A percentile compares a stretch with the other conserved stretches of the same genome.
These are phyloP conservation scores for Sporothrix pallida DNA, from an alignment of 2,329 filamentous ascomycete species.

Conservation along the genomic window DNA sequence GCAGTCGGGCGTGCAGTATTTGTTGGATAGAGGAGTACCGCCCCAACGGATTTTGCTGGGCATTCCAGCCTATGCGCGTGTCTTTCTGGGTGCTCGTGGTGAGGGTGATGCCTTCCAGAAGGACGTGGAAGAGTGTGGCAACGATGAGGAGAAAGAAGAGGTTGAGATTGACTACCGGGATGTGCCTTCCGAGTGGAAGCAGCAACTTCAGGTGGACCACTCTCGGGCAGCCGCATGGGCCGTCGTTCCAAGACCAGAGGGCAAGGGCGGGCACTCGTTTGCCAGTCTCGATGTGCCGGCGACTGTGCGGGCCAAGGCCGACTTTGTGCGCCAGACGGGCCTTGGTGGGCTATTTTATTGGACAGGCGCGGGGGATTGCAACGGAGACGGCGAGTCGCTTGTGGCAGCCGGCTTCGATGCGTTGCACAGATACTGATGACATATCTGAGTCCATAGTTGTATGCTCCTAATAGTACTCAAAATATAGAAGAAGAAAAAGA, in stretches of 20 bases:
- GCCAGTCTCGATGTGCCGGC: conserved; percentile 68
- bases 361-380: conserved; percentile 66
- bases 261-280: conserved; percentile 53
- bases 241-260: conserved; percentile 41
- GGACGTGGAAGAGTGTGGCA: neutral
- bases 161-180: conserved; percentile 68
- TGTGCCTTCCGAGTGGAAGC: conserved; percentile 50
- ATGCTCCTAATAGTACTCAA: too few relatives aligned
- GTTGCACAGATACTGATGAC: conserved; percentile 42
- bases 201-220: conserved; percentile 34
- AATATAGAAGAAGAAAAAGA: too few relatives aligned
- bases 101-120: conserved; percentile 57
- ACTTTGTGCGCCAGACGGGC: conserved; percentile 59
- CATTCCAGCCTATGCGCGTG: conserved; percentile 67
- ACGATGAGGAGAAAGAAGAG: conserved; percentile 38
- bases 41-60: conserved; percentile 66
- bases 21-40: conserved; percentile 60
- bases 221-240: conserved; percentile 61
- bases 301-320: conserved; percentile 66
- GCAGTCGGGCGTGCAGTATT: conserved; percentile 61
- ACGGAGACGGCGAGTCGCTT: conserved; percentile 58
- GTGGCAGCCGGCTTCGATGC: conserved; percentile 65
- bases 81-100: conserved; percentile 60
- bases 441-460: too few relatives aligned
- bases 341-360: conserved; percentile 72